Conservation (phyloP, 257 asterid species). For the Ilex aquifolium region DNA sequence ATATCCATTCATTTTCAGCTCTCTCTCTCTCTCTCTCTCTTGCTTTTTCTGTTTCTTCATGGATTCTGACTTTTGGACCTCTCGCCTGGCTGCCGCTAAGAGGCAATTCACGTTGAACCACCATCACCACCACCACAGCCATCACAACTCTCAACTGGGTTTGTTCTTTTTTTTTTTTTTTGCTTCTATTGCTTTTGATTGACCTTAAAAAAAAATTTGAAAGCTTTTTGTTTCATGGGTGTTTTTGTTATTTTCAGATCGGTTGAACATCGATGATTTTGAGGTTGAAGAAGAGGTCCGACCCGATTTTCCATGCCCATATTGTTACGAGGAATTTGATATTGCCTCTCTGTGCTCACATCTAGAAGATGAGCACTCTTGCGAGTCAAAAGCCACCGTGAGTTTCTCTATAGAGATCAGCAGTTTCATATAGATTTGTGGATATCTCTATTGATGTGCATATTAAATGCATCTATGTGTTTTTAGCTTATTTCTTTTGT, state of each 20-base stretch:
- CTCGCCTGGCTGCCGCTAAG: conserved; percentile 74
- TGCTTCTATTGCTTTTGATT: background rate
- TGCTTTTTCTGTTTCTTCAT: conserved; percentile 13
- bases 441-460: conserved; percentile 7
- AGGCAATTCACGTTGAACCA: conserved; percentile 63
- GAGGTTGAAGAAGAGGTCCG: conserved; percentile 75
- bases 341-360: conserved; percentile 67
- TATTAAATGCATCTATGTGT: background rate
- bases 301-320: conserved; percentile 73
- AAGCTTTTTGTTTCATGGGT: background rate
- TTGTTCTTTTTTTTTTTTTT: conserved; percentile 10
- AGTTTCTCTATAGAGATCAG: conserved; percentile 24
- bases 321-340: conserved; percentile 80
- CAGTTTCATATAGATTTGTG: background rate
- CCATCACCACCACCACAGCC: conserved; percentile 16
- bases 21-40: conserved; percentile 1
- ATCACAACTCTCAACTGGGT: conserved; percentile 53
- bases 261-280: conserved; percentile 52
- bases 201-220: background rate
- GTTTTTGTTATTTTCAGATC: conserved; percentile 32
- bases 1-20: background rate
- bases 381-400: conserved; percentile 64
- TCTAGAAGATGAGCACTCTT: conserved; percentile 71
- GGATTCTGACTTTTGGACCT: conserved; percentile 80
- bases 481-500: background rate